A percentile compares a stretch with the other conserved stretches of the same genome.
These are phyloP conservation scores for Flaveria ramosissima DNA, from an alignment of 129 eudicot species.

Conservation along the genomic window DNA sequence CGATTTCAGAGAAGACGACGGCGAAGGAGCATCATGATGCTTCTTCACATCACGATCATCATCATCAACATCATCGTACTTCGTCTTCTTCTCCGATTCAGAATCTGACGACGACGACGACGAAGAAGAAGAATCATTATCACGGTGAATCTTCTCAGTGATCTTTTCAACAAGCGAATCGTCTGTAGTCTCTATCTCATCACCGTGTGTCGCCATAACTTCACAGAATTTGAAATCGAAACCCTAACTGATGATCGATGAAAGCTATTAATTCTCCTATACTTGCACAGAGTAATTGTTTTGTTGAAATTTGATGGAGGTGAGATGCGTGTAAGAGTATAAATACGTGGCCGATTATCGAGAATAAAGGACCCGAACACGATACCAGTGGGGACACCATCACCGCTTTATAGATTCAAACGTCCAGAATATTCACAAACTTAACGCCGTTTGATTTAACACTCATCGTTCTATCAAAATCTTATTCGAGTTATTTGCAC, in stretches of 20 bases:
- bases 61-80: conserved; percentile 9
- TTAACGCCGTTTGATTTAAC: background rate
- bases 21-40: conserved; percentile 11
- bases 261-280: background rate
- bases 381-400: conserved; percentile 15
- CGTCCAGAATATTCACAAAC: background rate
- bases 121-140: background rate
- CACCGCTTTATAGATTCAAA: conserved; percentile 24
- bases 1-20: conserved; percentile 7
- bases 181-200: conserved; percentile 47
- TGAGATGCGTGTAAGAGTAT: background rate
- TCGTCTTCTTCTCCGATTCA: conserved; percentile 43
- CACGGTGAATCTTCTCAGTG: conserved; percentile 54
- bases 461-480: no score
- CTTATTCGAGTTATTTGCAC: no score
- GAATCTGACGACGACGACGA: conserved; percentile 40
- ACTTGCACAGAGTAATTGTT: background rate
- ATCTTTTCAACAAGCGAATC: conserved; percentile 56
- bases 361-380: conserved; percentile 17
- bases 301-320: background rate
- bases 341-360: conserved; percentile 21
- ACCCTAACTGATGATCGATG: conserved; percentile 29
- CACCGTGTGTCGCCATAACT: conserved; percentile 66
- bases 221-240: conserved; percentile 7
- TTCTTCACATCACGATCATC: conserved; percentile 33